Evolutionary conservation across 306 rosid species (phyloP).

Genomic region (Elaeagnus macrophylla): DNA sequence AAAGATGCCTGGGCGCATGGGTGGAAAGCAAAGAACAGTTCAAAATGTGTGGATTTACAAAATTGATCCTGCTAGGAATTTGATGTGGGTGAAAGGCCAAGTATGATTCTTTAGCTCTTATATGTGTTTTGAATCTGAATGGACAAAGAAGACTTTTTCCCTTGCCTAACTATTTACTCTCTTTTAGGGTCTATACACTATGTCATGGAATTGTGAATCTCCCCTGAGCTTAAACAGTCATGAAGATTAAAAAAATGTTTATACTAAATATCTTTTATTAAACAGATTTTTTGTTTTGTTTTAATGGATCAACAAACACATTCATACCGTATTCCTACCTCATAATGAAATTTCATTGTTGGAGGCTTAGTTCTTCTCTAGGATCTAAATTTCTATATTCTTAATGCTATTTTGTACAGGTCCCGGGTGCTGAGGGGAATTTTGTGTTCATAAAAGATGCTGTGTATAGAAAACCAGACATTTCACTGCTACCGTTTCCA

Average conservation of each 20-base stretch:
- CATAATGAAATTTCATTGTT: not conserved
- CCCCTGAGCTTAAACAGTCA: conserved; percentile 2
- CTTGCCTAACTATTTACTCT: not conserved
- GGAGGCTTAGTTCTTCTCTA: not conserved
- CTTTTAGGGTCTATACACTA: not conserved
- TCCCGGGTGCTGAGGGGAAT: conserved; percentile 92
- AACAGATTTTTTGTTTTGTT: not conserved
- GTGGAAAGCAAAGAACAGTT: conserved; percentile 80
- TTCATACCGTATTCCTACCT: not conserved
- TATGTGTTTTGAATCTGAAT: conserved; percentile 5
- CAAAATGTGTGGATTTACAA: conserved; percentile 91
- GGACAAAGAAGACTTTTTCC: conserved; percentile 2
- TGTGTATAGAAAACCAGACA: conserved; percentile 58
- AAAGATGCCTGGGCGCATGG: conserved; percentile 98
- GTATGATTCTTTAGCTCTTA: conserved; percentile 33
- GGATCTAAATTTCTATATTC: conserved; percentile 6
- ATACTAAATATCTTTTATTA: not conserved
- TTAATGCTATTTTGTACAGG: conserved; percentile 28
- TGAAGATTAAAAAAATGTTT: not conserved
- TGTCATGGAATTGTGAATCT: conserved; percentile 2
- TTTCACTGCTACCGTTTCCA: conserved; percentile 74
- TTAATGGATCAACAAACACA: not conserved
- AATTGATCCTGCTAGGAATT: conserved; percentile 85
- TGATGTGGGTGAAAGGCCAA: conserved; percentile 96
- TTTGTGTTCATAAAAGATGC: conserved; percentile 85